Conservation (phyloP, 768 basidiomycete genomes). For the Daedaleopsis sinensis region DNA sequence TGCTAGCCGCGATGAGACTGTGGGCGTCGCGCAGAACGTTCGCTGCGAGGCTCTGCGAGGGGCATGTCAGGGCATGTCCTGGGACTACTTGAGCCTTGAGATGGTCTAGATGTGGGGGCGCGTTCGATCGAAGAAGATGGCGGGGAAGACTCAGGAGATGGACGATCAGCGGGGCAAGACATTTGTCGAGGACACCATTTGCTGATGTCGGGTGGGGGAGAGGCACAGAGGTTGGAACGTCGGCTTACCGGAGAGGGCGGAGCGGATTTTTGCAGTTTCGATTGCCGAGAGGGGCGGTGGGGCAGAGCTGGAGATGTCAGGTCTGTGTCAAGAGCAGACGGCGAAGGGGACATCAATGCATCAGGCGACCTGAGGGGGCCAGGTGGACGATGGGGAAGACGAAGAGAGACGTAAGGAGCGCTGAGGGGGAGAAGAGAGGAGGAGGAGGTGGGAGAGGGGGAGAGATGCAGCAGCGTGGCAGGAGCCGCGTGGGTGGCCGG, state of each 20-base stretch:
- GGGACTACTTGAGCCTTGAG: no score
- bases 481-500: background rate
- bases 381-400: background rate
- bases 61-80: no score
- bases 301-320: background rate
- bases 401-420: conserved; percentile 17
- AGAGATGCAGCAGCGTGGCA: background rate
- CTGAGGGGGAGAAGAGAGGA: background rate
- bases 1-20: no score
- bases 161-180: background rate
- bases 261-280: background rate
- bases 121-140: no score
- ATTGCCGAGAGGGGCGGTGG: conserved; percentile 11
- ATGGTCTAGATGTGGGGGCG: no score
- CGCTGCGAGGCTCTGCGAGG: no score
- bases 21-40: no score
- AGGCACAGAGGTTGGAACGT: background rate
- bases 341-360: background rate
- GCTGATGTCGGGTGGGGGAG: conserved; percentile 6
- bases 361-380: conserved; percentile 1
- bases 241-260: background rate
- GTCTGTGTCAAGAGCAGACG: background rate
- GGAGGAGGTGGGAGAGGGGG: background rate
- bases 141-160: no score
- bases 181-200: conserved; percentile 1